A percentile compares a stretch with the other conserved stretches of the same genome.
These are phyloP conservation scores for Stentor coeruleus DNA, from an alignment of 73 alveolate genomes.

Conservation along the genomic window DNA sequence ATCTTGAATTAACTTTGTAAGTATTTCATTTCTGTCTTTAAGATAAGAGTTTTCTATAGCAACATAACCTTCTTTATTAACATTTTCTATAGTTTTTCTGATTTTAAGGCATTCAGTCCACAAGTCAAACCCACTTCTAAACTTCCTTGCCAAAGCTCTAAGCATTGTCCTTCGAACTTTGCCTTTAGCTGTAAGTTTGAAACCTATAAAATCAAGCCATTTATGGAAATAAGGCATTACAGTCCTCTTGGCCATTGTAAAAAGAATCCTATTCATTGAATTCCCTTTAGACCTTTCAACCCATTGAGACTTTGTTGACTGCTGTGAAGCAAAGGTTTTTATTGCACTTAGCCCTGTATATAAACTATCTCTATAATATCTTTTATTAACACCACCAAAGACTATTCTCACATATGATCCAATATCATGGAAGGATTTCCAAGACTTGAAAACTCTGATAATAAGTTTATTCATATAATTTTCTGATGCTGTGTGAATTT, in stretches of 20 bases:
- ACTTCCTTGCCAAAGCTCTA: background rate
- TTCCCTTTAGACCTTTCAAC: background rate
- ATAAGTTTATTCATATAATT: background rate
- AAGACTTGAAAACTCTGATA: background rate
- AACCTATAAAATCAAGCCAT: background rate
- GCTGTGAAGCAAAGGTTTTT: background rate
- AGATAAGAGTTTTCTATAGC: background rate
- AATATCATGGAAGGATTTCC: slow-evolving; percentile 2
- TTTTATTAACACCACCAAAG: background rate
- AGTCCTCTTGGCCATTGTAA: background rate
- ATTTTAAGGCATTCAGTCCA: background rate
- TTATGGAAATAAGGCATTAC: background rate
- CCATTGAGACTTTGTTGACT: background rate
- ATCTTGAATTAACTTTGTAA: background rate
- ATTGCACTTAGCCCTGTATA: slow-evolving; percentile 11
- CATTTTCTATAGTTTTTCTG: background rate
- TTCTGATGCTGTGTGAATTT: background rate
- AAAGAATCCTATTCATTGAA: background rate
- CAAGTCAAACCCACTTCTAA: background rate
- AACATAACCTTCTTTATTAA: slow-evolving; percentile 4
- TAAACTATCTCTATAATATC: slow-evolving; percentile 4
- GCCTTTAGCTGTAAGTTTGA: background rate
- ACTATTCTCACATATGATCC: slow-evolving; percentile 1
- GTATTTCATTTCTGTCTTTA: background rate
- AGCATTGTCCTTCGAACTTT: background rate